These are phyloP conservation scores for Sanghuangporus baumii DNA, from an alignment of 1,284 basidiomycete genomes.

Conservation along the genomic window DNA sequence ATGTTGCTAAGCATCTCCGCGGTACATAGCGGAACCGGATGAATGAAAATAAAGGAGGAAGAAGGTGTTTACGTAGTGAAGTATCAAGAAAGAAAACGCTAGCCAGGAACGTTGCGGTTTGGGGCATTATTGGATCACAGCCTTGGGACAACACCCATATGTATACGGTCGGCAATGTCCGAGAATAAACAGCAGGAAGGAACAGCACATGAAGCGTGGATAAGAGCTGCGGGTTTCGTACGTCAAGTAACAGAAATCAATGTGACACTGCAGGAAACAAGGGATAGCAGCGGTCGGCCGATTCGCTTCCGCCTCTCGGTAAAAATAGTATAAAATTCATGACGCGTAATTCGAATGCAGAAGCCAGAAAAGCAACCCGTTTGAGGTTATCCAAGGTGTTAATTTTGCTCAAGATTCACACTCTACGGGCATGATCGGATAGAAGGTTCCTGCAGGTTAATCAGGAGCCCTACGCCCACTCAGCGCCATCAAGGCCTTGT, in stretches of 20 bases:
- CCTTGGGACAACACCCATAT: too few relatives aligned
- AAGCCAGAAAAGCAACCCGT: background rate
- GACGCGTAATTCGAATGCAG: background rate
- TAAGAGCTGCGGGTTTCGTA: background rate
- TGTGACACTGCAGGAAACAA: background rate
- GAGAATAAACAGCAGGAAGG: too few relatives aligned
- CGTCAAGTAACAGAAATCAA: background rate
- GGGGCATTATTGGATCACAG: too few relatives aligned
- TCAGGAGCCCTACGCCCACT: conserved; percentile 3
- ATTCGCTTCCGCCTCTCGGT: background rate
- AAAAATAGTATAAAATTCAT: background rate
- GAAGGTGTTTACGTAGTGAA: background rate
- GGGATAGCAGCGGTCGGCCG: background rate
- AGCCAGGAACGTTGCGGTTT: too few relatives aligned
- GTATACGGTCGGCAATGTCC: too few relatives aligned
- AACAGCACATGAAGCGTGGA: too few relatives aligned
- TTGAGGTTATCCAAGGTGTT: background rate
- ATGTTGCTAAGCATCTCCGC: background rate
- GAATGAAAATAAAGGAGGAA: background rate
- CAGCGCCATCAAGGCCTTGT: conserved; percentile 40
- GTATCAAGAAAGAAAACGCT: too few relatives aligned
- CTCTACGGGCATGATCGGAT: background rate
- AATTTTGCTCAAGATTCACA: background rate
- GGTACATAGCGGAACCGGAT: background rate
- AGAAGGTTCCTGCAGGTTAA: background rate